A percentile compares a stretch with the other conserved stretches of the same genome.
Evolutionary conservation across 768 basidiomycete genomes (phyloP).

Genomic region (Leccinum imitatum): DNA sequence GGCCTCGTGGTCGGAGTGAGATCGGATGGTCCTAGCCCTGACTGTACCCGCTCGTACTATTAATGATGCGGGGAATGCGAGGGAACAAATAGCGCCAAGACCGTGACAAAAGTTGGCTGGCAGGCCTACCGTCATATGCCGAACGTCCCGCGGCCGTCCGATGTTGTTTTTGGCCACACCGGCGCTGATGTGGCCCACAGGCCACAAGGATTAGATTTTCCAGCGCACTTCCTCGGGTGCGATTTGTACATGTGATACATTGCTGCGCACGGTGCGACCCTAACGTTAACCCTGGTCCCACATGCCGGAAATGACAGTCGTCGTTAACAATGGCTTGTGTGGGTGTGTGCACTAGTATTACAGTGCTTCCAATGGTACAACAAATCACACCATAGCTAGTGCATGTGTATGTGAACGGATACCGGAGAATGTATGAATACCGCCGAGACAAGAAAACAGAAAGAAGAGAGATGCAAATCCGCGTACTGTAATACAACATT

Average conservation of each 20-base stretch:
- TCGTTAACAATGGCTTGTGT: neutral
- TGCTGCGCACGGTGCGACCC: neutral
- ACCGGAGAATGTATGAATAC: neutral
- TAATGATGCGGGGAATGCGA: neutral
- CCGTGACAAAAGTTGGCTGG: no score
- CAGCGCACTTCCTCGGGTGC: neutral
- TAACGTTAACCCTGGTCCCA: neutral
- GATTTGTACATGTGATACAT: neutral
- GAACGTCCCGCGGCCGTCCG: neutral
- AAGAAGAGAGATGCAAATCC: neutral
- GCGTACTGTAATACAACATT: slow-evolving; percentile 11
- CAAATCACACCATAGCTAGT: neutral
- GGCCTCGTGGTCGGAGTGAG: neutral
- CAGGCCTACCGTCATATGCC: neutral
- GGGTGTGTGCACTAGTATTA: neutral
- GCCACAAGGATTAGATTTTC: neutral
- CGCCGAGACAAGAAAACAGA: neutral
- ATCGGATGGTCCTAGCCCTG: neutral
- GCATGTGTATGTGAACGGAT: neutral
- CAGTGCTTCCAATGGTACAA: neutral
- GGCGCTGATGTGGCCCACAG: neutral
- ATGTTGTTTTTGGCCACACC: neutral
- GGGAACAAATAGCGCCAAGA: neutral
- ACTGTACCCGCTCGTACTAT: no score
- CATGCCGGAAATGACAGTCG: neutral